phyloP scores from a whole-genome alignment of 345 rosid species.

The Gossypium rotundifolium region DNA sequence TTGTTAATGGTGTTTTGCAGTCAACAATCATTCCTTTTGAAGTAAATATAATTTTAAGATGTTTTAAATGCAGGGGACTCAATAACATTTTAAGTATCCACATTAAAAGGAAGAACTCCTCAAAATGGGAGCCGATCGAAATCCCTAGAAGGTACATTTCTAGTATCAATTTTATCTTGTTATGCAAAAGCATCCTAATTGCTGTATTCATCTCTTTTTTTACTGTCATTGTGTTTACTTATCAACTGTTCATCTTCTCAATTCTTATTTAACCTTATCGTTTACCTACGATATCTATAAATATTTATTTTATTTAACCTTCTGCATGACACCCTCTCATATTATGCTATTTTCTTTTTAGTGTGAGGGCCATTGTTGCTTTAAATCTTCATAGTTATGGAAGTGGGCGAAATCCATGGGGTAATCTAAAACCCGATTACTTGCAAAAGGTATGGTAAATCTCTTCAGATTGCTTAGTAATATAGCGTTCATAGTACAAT shows the following conservation, averaged over 20 bases:
- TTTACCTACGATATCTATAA: background rate
- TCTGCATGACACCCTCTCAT: background rate
- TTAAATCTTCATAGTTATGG: conserved; percentile 89
- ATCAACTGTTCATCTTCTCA: background rate
- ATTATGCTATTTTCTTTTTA: conserved; percentile 23
- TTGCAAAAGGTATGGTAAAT: conserved; percentile 60
- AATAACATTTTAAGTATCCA: conserved; percentile 77
- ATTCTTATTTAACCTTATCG: background rate
- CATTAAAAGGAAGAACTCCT: conserved; percentile 66
- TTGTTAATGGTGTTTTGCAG: background rate
- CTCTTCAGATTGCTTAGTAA: background rate
- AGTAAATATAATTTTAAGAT: conserved; percentile 2
- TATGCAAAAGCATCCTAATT: background rate
- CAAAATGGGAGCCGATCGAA: conserved; percentile 85
- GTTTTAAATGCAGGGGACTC: conserved; percentile 61
- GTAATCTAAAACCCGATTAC: conserved; percentile 69
- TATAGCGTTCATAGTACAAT: background rate
- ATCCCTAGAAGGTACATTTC: conserved; percentile 78
- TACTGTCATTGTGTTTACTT: background rate
- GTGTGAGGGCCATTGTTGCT: conserved; percentile 90
- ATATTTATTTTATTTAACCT: background rate
- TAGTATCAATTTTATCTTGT: background rate
- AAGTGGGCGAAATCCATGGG: conserved; percentile 99
- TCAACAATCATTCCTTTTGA: background rate
- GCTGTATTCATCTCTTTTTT: background rate